These are phyloP conservation scores for Mucor plumbeus DNA, from an alignment of 371 early-diverging fungal genomes.

Conservation along the genomic window DNA sequence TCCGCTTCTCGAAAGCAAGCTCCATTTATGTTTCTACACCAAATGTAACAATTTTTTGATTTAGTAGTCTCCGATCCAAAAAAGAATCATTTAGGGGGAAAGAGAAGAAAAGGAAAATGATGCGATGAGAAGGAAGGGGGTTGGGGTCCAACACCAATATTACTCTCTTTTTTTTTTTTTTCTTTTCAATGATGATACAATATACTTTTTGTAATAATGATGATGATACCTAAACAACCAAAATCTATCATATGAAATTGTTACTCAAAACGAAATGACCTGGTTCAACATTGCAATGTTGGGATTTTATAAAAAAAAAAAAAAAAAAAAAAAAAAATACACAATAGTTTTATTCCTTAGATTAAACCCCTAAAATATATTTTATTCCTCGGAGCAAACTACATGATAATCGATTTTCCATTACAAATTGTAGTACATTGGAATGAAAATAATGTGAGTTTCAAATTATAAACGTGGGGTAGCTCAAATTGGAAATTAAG, in stretches of 20 bases:
- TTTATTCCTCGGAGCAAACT: not conserved
- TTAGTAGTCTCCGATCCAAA: not conserved
- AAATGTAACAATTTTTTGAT: not conserved
- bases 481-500: conserved; percentile 7
- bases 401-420: conserved; percentile 8
- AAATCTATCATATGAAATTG: not conserved
- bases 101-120: not conserved
- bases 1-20: not conserved
- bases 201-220: not conserved
- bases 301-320: not conserved
- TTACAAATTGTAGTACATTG: not conserved
- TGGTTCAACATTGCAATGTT: not conserved
- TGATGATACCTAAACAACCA: not conserved
- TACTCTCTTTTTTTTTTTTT: no score
- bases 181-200: no score
- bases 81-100: not conserved
- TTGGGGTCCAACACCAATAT: not conserved
- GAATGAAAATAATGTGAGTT: not conserved
- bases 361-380: not conserved
- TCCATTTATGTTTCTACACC: not conserved
- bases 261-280: not conserved
- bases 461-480: conserved; percentile 18
- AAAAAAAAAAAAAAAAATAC: no score
- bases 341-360: not conserved
- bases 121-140: not conserved